Evolutionary conservation across 148 eudicot species (phyloP), one percentile per base, ranked within the genome.

Genomic region (Spergularia bocconei): DNA sequence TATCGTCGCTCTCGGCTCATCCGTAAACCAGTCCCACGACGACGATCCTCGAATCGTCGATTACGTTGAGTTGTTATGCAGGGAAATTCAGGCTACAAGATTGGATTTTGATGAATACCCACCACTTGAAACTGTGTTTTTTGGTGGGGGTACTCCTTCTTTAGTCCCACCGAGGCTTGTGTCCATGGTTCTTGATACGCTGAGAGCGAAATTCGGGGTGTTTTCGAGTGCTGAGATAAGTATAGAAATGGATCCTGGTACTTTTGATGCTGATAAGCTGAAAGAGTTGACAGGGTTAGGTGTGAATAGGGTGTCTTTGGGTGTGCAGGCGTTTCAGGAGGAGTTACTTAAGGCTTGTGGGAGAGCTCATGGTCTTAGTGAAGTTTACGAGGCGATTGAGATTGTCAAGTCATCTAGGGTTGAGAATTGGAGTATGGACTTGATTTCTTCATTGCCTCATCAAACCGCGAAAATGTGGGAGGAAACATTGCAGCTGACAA

Each of bases 211-310:
- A 73, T 85, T 91, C 9, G 97, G 97, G 59, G 82, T 91, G 63
- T 72, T 81, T 57, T 76, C 39, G 67, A 78, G 86, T 74, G 91
- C 96, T 59, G 98, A 94, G 75, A 89, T 94, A 65, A 88, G 92
- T 29, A 94, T 94, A 81, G 98, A 94, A 75, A 94, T 94, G 98
- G 98, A 92, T 77, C 97, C 98, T 29, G 97, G 98, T 12, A 94
- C 98, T 4, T 94, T 94, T 78, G 85, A 82, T 81, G 84, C 54
- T 13, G 83, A 77, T 70, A 89, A 87, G 66, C 61, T 92, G 79
- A 86, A 72, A 73, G 88, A 81, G 39, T 65, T 94, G 77, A 84
- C 85, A 80, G 84, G 72, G 61, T 83, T 94, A 73, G 98, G 97
- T 15, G 88, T 94, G 82, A 94, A 91, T 73, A 85, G 98, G 67